Evolutionary conservation across 768 basidiomycete species (phyloP), one percentile per base, ranked within the genome.

Genomic region (Amanita muscaria): DNA sequence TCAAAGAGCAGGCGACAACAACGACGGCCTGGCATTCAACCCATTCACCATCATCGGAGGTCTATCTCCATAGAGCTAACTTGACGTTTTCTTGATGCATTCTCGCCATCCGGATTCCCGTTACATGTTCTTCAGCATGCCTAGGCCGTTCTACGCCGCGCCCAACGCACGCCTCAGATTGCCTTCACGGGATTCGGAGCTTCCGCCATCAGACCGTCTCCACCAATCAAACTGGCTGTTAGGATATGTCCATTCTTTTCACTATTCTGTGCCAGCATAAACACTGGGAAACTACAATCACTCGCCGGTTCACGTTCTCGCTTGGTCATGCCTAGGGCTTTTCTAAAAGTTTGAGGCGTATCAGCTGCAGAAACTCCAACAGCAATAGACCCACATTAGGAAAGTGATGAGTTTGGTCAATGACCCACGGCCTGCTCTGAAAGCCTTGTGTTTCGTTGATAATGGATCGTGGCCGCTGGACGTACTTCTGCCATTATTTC

Each of bases 301-400:
- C 52, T 46, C 27, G 22, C 11, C 18, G n/a, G 69, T 81, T 71
- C 59, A 94, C 92, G 53, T 69, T 94, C 90, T 51, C 93, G 75
- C 59, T 97, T 93, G 11, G 88, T 88, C n/a, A 76, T 79, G 44
- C 96, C 92, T 48, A 97, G 74, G 1, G 93, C 93, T 60, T 94
- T 91, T 51, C 89, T 70, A 56, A 97, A 97, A 10, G 75, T 66
- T 51, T 85, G 82, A 29, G 12, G 7, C 5, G 87, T 78, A 1
- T 66, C 58, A 50, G 83, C 80, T 12, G 72, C 76, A 5, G 68
- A 65, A 9, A 69, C 59, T 3, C 74, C n/a, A n/a, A n/a, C 66
- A 3, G 74, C 75, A n/a, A 70, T 69, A 33, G 75, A 71, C 80
- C 84, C 14, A 84, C 61, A 0, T 77, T 72, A 27, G 81, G 87